Base-by-base conservation (phyloP, 257 asterid species). In the Fraxinus americana region DNA sequence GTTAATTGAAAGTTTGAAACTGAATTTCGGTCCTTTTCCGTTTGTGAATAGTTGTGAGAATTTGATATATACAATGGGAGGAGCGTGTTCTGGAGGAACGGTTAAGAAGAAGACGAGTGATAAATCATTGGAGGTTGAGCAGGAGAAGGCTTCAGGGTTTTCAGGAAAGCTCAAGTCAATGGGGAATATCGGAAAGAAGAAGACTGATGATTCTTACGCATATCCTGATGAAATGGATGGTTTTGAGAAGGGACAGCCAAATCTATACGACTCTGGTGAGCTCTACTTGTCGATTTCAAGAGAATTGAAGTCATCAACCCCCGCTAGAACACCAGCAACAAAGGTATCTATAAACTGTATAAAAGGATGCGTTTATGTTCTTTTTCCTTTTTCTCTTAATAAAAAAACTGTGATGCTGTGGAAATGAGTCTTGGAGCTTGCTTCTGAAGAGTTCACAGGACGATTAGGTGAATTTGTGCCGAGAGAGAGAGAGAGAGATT, bases 11-110 rank as follows among this genome's bases (percentile, higher is more conserved):
- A 43, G 29, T 65, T 59, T 59, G 79, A 69, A 48, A 14, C 43
- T 70, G 66, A 43, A 34, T 61, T 38, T 74, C 43, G 30, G 36
- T 76, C 67, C 30, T 59, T 35, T 32, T 78, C 70, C 29, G 36
- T 63, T 69, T 78, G 78, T 77, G 82, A 59, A 50, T 54, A 59
- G 14, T 82, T 80, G 80, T 76, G 70, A 75, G 81, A 80, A 71
- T 54, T 75, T 68, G 82, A 25, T 76, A 25, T 45, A 72, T 75
- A 88, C 78, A 83, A 96, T 95, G 99, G 99, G 99, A 84, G 97
- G 90, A 65, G 93, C 91, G 81, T 95, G 99, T 87, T 85, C 99
- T 2, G 88, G 88, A 63, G 98, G 98, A 66, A 89, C 87, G 43
- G 83, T 74, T 11, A 90, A 81, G 89, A 88, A 77, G 74, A 90